Percentiles rank a stretch among this genome's conserved stretches.
phyloP scores from a whole-genome alignment of 352 stramenopile genomes.

The Phytophthora citricola region DNA sequence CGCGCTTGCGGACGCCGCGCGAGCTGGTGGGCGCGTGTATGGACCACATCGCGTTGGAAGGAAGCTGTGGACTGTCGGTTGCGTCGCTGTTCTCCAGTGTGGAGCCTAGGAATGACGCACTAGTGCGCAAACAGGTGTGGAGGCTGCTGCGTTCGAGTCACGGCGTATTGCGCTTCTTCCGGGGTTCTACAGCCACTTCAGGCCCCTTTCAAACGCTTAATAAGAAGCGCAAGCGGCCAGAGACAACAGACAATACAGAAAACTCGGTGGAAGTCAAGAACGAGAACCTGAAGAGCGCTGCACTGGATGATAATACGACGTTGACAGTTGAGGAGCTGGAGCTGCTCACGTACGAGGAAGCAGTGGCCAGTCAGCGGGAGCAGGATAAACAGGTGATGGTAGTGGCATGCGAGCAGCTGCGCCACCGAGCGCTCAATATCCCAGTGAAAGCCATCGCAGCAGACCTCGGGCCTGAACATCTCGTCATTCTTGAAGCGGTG shows the following conservation, averaged over 20 bases:
- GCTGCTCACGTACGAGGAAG: slow-evolving; percentile 32
- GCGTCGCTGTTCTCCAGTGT: slow-evolving; percentile 47
- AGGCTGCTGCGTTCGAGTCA: slow-evolving; percentile 47
- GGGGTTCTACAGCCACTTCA: neutral
- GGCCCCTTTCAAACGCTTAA: slow-evolving; percentile 4
- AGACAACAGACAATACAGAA: neutral
- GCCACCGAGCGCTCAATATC: slow-evolving; percentile 75
- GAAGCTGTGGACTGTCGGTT: slow-evolving; percentile 49
- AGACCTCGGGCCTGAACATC: slow-evolving; percentile 67
- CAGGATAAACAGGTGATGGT: slow-evolving; percentile 40
- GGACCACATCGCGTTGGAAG: slow-evolving; percentile 72
- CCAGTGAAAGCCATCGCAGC: slow-evolving; percentile 63
- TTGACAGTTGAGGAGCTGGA: slow-evolving; percentile 23
- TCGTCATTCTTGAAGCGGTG: slow-evolving; percentile 71
- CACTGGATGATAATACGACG: neutral
- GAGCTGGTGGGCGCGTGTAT: slow-evolving; percentile 66
- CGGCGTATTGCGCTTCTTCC: slow-evolving; percentile 64
- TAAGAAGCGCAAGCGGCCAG: slow-evolving; percentile 71
- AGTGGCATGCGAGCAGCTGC: slow-evolving; percentile 69
- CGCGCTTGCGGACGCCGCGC: slow-evolving; percentile 27
- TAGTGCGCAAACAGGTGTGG: slow-evolving; percentile 65
- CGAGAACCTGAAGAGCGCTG: slow-evolving; percentile 17
- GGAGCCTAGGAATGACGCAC: slow-evolving; percentile 47
- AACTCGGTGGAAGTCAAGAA: slow-evolving; percentile 28
- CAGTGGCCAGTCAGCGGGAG: slow-evolving; percentile 8